phyloP scores from a whole-genome alignment of 2,329 filamentous ascomycete species.

The Neonectria neomacrospora region DNA sequence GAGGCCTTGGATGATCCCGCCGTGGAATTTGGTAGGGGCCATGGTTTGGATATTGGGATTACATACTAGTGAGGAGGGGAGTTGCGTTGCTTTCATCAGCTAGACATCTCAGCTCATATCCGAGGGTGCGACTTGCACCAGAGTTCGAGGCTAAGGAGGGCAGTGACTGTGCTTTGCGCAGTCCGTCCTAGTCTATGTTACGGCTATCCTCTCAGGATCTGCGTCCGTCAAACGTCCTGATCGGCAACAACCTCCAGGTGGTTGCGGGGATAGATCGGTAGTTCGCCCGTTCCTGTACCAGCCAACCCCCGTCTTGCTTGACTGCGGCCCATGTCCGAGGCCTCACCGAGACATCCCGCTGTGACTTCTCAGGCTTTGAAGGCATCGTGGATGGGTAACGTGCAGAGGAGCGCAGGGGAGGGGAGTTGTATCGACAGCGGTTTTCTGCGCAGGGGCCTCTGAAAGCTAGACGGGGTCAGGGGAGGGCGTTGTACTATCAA shows the following conservation, averaged over 20 bases:
- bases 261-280: conserved; percentile 14
- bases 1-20: neutral
- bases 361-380: neutral
- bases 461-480: neutral
- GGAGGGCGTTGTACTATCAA: conserved; percentile 3
- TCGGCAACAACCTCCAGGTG: conserved; percentile 42
- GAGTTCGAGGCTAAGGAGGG: neutral
- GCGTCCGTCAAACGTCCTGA: conserved; percentile 46
- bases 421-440: neutral
- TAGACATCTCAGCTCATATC: neutral
- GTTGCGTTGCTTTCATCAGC: neutral
- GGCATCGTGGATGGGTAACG: neutral
- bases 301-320: too few species aligned
- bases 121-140: neutral
- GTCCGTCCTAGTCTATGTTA: conserved; percentile 11
- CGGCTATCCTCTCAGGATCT: conserved; percentile 42
- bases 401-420: neutral
- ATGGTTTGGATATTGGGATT: neutral
- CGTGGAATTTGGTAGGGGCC: neutral
- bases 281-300: neutral
- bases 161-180: neutral
- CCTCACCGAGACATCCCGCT: neutral
- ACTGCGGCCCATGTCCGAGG: neutral
- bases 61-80: neutral
- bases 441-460: neutral